Percentiles rank a stretch among this genome's conserved stretches.
phyloP scores from a whole-genome alignment of 108 stramenopile genomes.

The Nitzschia putrida region DNA sequence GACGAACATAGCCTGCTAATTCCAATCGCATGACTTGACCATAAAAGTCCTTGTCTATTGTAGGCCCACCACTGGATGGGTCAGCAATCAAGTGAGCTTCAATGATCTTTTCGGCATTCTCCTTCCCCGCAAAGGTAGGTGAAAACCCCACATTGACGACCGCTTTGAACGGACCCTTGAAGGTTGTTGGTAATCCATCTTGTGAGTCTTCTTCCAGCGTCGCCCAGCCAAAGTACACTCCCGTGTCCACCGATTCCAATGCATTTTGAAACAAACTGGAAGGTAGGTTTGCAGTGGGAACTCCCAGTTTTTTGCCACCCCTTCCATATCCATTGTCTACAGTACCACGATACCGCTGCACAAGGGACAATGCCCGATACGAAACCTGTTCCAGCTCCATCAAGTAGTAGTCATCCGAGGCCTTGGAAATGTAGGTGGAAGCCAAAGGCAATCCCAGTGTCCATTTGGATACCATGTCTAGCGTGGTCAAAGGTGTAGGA shows the following conservation, averaged over 20 bases:
- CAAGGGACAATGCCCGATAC: constrained; percentile 7
- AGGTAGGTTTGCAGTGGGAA: constrained; percentile 91
- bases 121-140: constrained; percentile 87
- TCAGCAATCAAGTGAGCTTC: constrained; percentile 81
- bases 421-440: not conserved
- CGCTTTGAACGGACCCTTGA: constrained; percentile 56
- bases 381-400: constrained; percentile 1
- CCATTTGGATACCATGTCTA: constrained; percentile 11
- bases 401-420: constrained; percentile 1
- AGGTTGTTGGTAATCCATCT: not conserved
- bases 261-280: constrained; percentile 75
- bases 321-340: constrained; percentile 85
- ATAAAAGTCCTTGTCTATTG: constrained; percentile 68
- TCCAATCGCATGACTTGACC: constrained; percentile 74
- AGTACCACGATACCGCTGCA: constrained; percentile 58
- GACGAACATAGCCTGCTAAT: constrained; percentile 70
- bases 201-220: constrained; percentile 45
- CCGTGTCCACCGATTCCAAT: constrained; percentile 58
- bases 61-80: not conserved
- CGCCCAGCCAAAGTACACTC: constrained; percentile 89
- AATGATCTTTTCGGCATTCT: constrained; percentile 86
- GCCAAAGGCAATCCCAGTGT: not conserved
- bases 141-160: constrained; percentile 91
- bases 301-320: constrained; percentile 86
- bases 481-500: constrained; percentile 11